Conservation (phyloP, 345 rosid genomes). For the Excoecaria cochinchinensis region DNA sequence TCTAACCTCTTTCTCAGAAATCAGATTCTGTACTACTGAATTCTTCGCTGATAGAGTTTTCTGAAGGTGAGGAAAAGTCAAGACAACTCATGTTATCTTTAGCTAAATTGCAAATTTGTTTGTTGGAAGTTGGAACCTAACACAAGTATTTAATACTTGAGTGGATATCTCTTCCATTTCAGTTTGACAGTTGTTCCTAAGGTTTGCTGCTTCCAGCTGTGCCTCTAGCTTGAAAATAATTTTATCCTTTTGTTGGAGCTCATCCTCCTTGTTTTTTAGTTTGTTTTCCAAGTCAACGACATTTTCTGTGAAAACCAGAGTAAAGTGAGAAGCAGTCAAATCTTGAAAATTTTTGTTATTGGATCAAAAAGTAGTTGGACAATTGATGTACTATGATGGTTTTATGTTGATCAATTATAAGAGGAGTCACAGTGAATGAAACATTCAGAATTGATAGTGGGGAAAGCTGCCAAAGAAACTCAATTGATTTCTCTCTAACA, state of each 20-base stretch:
- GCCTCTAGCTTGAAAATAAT: slow-evolving; percentile 55
- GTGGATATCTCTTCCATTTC: slow-evolving; percentile 77
- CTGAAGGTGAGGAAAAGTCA: slow-evolving; percentile 67
- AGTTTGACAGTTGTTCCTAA: slow-evolving; percentile 36
- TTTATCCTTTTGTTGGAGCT: slow-evolving; percentile 51
- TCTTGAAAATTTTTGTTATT: background rate
- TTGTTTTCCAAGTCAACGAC: slow-evolving; percentile 53
- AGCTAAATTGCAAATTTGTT: slow-evolving; percentile 16
- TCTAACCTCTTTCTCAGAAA: slow-evolving; percentile 68
- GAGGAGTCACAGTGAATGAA: background rate
- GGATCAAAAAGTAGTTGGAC: background rate
- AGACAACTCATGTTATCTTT: slow-evolving; percentile 35
- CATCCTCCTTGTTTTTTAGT: slow-evolving; percentile 41
- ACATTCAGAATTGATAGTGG: background rate
- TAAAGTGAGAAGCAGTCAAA: background rate
- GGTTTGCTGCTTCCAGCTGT: slow-evolving; percentile 49
- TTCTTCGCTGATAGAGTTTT: slow-evolving; percentile 59
- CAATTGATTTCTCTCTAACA: background rate
- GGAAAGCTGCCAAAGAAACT: background rate
- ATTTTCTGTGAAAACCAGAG: slow-evolving; percentile 47
- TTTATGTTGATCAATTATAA: background rate
- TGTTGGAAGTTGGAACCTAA: background rate
- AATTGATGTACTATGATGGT: background rate
- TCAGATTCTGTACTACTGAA: slow-evolving; percentile 52
- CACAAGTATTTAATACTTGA: slow-evolving; percentile 5